phyloP scores from a whole-genome alignment of 306 rosid species.

The Gillenia trifoliata region DNA sequence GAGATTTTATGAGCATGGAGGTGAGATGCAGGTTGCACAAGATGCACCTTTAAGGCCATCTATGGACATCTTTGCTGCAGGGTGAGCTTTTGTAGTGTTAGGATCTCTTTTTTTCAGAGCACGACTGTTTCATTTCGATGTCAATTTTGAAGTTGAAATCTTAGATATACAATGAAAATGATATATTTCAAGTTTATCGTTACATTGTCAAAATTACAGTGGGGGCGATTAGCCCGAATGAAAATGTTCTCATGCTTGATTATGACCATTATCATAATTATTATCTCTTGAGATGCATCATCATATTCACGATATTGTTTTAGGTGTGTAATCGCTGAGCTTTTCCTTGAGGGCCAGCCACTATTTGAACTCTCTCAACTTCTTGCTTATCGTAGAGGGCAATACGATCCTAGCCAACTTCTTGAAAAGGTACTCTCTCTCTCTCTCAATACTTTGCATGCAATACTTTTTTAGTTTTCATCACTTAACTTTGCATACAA shows the following conservation, averaged over 20 bases:
- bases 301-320: constrained; percentile 20
- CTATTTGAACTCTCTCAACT: constrained; percentile 92
- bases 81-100: constrained; percentile 56
- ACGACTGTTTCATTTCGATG: background rate
- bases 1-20: constrained; percentile 99
- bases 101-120: constrained; percentile 12
- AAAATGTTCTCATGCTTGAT: background rate
- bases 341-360: constrained; percentile 97
- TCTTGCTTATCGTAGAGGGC: constrained; percentile 98
- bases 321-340: constrained; percentile 98
- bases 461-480: background rate
- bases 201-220: background rate
- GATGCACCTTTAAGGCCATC: constrained; percentile 83
- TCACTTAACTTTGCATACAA: too few species aligned
- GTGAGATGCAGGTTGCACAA: constrained; percentile 86
- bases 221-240: background rate
- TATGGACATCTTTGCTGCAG: constrained; percentile 94
- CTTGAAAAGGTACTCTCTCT: constrained; percentile 74
- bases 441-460: background rate
- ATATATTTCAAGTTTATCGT: background rate
- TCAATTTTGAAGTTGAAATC: background rate
- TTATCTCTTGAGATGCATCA: background rate
- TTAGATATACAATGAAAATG: background rate
- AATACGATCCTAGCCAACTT: constrained; percentile 83
- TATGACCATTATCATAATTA: background rate